phyloP scores from a whole-genome alignment of 768 basidiomycete genomes.

The Lyophyllum semitale region DNA sequence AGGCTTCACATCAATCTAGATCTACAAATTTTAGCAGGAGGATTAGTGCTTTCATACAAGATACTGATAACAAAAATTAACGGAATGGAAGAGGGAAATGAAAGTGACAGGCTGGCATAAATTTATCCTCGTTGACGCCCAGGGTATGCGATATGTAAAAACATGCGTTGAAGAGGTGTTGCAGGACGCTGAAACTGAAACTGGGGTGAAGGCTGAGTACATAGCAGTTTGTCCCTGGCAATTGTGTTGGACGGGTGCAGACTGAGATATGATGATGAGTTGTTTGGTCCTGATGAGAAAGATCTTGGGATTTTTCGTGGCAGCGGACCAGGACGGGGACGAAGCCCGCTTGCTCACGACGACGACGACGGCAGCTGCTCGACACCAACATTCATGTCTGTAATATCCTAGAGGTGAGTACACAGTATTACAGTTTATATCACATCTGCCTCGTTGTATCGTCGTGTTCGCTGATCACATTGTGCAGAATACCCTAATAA shows the following conservation, averaged over 20 bases:
- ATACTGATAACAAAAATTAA: no score
- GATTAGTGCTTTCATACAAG: not conserved
- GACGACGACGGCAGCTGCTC: not conserved
- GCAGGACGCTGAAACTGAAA: not conserved
- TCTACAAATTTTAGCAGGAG: not conserved
- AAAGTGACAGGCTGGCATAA: not conserved
- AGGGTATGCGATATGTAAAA: not conserved
- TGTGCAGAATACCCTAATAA: constrained; percentile 27
- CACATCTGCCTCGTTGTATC: constrained; percentile 18
- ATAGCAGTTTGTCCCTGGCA: not conserved
- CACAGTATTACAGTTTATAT: constrained; percentile 6
- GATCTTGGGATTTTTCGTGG: constrained; percentile 1
- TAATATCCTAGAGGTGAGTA: constrained; percentile 12
- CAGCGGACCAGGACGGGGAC: constrained; percentile 7
- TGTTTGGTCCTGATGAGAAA: constrained; percentile 16
- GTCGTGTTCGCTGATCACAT: constrained; percentile 19
- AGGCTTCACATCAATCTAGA: no score
- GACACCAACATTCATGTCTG: constrained; percentile 9
- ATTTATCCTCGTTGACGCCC: not conserved
- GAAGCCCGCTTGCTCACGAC: not conserved
- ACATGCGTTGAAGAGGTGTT: not conserved
- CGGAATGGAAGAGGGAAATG: not conserved
- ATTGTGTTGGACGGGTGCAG: no score
- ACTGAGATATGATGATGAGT: not conserved
- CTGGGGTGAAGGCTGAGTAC: no score